Evolutionary conservation across 1,284 basidiomycete genomes (phyloP), one percentile per base, ranked within the genome.

Genomic region (Fistulinella staudtii): DNA sequence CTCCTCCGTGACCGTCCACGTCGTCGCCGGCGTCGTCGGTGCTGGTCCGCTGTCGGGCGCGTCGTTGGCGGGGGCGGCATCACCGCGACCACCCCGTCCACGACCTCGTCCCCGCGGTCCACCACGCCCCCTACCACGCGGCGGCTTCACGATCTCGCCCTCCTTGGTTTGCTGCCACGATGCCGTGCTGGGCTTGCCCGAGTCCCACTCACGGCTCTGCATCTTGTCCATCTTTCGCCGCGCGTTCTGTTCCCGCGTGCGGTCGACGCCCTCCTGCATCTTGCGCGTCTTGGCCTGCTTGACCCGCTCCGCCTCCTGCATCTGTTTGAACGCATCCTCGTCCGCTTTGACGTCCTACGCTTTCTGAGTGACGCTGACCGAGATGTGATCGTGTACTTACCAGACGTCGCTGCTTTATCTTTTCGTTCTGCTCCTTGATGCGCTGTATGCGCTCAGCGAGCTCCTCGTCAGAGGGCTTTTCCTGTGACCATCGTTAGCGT

Each of bases 121-220:
- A 36, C 68, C 61, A 22, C 64, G 54, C 13, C 52, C 55, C 34
- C 66, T n/a, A n/a, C n/a, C 68, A 22, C 70, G 63, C n/a, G 42
- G 36, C 15, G 47, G 50, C 56, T 60, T 61, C 17, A n/a, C n/a
- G n/a, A n/a, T n/a, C n/a, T n/a, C n/a, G n/a, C n/a, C n/a, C n/a
- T n/a, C 42, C 56, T 27, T 27, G 25, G 58, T 51, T 70, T 73
- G 70, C 71, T 71, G 18, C 73, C 70, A 22, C 62, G n/a, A n/a
- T n/a, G n/a, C n/a, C n/a, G n/a, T n/a, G n/a, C n/a, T n/a, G n/a
- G 76, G 70, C 58, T 89, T 89, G n/a, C 78, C 81, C 22, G 83
- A 80, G 59, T 89, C 86, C 86, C 86, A 89, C 65, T 90, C 87
- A n/a, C 86, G 75, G 48, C 67, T 79, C 53, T 79, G 77, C 11